Base-by-base conservation (phyloP, 2,329 filamentous ascomycete species). In the Dactylonectria macrodidyma region DNA sequence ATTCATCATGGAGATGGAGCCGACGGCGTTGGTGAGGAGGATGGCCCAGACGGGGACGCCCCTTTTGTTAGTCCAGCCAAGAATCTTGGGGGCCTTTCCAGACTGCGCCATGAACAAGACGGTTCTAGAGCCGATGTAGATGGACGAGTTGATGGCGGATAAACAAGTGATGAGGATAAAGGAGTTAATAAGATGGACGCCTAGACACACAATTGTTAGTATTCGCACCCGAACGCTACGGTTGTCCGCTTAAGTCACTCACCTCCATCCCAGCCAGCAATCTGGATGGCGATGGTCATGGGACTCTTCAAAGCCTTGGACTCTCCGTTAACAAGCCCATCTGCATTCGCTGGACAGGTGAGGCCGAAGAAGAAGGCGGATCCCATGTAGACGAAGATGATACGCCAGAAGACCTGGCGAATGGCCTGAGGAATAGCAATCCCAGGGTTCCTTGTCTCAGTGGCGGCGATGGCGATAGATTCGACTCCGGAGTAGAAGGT, bases 51-150 rank as follows among this genome's bases (percentile, higher is more conserved):
- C 87, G 2, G 88, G 88, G 4, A 90, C 86, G 30, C 93, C 93
- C 14, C 88, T 85, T 26, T 82, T 83, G 77, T 92, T 89, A 2
- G 92, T 93, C 78, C 87, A 89, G 48, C 91, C 91, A 2, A 95
- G 84, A 73, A 95, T 87, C 22, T 80, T 82, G 0, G 93, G 93
- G 0, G 93, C 93, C 78, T 93, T 93, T 54, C 88, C 85, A 51
- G 90, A 89, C 73, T 93, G 90, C 0, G 92, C 92, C 89, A 95
- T 93, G 82, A 90, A 94, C 0, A 95, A 82, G 1, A 95, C 81
- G 0, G 92, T 95, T 24, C 93, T 88, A 3, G 91, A 93, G 51
- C 90, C 90, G 71, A 95, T 93, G 78, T 95, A 95, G 68, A 95
- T 92, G 9, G 91, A 92, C 59, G 89, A 90, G 80, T 95, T 95